Evolutionary conservation across 345 rosid genomes (phyloP), one percentile per base, ranked within the genome.

Genomic region (Populus alba): DNA sequence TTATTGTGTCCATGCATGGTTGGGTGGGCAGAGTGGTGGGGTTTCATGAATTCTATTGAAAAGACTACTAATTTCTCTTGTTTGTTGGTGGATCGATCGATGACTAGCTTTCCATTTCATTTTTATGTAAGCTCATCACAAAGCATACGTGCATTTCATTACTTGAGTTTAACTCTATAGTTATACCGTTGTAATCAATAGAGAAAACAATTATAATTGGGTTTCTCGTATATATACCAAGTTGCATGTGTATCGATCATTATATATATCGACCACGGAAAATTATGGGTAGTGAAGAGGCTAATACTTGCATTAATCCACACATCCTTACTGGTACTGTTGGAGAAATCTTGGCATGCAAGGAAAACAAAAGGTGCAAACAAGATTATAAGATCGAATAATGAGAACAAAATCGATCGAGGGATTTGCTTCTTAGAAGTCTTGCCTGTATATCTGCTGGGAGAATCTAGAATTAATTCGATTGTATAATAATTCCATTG

Each of bases 21-120:
- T 41, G 72, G 73, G 79, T 70, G 81, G 78, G 69, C 61, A 80
- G 5, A 13, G 62, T 74, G 78, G 74, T 77, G 70, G 81, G 81
- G 78, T 73, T 66, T 27, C 27, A 27, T 39, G 45, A 47, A 13
- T 65, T 22, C 31, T 57, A 29, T 25, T 45, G 2, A 43, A 45
- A 43, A 25, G 11, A 9, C 0, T 33, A 0, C 3, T 11, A 2
- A 35, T 9, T 53, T 77, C 23, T 15, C 13, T 7, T 39, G 4
- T 61, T 74, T 33, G 38, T n/a, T 63, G 62, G 0, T 33, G 70
- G 70, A 27, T 27, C 27, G 27, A 27, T 27, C 27, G 27, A 27
- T 27, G 27, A 27, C 57, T 74, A 68, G 63, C 18, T 71, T 73
- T 13, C 75, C 10, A 18, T 43, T 43, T 15, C 13, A 2, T 15